Percentiles rank a stretch among this genome's conserved stretches.
phyloP scores from a whole-genome alignment of 371 early-diverging fungal genomes.

The Apophysomyces ossiformis region DNA sequence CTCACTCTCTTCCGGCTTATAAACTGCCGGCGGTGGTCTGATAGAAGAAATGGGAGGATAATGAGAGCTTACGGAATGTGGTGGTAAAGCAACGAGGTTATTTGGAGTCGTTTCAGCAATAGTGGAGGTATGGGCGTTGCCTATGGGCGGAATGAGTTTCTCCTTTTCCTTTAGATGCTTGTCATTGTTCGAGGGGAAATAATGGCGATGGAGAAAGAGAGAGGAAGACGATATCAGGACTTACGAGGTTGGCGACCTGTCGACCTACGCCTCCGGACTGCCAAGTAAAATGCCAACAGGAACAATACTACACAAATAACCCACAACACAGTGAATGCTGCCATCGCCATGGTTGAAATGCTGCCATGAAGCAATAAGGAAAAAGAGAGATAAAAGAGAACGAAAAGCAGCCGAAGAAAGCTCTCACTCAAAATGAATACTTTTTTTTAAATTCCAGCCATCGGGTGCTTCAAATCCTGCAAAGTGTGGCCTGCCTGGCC shows the following conservation, averaged over 20 bases:
- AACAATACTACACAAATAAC: slow-evolving; percentile 22
- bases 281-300: slow-evolving; percentile 21
- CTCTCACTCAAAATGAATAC: too few species aligned
- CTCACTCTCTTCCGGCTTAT: background rate
- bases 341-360: background rate
- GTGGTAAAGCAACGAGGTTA: background rate
- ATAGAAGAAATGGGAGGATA: background rate
- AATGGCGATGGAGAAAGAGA: background rate
- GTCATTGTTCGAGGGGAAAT: background rate
- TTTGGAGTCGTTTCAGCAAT: background rate
- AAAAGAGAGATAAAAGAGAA: background rate
- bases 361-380: background rate
- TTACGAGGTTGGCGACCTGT: slow-evolving; percentile 13
- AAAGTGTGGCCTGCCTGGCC: too few species aligned
- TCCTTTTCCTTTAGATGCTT: too few species aligned
- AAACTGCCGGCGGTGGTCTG: slow-evolving; percentile 12
- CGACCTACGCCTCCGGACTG: slow-evolving; percentile 17
- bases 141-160: background rate
- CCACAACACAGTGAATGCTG: slow-evolving; percentile 22
- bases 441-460: too few species aligned
- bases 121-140: background rate
- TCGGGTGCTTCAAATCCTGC: too few species aligned
- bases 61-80: background rate
- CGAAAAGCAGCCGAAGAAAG: too few species aligned
- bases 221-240: background rate